Base-by-base conservation (phyloP, 2,329 filamentous ascomycete genomes). In the Cyanodermella asteris region DNA sequence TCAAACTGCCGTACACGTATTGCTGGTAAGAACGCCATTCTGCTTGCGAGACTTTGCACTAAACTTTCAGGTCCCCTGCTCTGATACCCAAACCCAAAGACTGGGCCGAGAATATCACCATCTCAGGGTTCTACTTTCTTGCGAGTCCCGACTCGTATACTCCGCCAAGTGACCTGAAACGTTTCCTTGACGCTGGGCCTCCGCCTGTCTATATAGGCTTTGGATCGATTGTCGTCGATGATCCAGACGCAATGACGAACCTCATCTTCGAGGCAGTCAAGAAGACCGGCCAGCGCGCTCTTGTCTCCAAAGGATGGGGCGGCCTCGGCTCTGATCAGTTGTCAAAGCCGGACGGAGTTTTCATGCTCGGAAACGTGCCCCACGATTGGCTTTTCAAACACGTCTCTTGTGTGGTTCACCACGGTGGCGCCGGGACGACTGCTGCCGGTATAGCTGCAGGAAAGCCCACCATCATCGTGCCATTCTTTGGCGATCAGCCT, bases 281-380 rank as follows among this genome's bases (percentile, higher is more conserved):
- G 25, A 55, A 59, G 7, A 59, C 70, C 1, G 73, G 74, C 1
- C 61, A 76, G n/a, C 60, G 80, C 28, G 80, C 78, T 2, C 51
- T 91, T 1, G 72, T 91, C 1, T 84, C 77, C 0, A 81, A 84
- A 40, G 81, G 80, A 10, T 91, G 80, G 81, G 78, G 80, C 24
- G 78, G 78, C 1, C 56, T 91, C 6, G 80, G 78, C 16, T 72
- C 65, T 0, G 73, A 80, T 37, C 55, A 67, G 16, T 43, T 74
- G 4, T 62, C 61, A 1, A 48, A 80, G n/a, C 77, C 77, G 0
- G 66, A 80, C 3, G 66, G 68, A 4, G 67, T 90, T 2, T 78
- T 76, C 41, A 78, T 90, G 66, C 56, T 91, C 18, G 78, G 75
- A 7, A 87, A 84, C 38, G 69, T 72, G 22, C 80, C 80, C 2